These are phyloP conservation scores for Dorcoceras hygrometricum DNA, from an alignment of 257 asterid genomes.

Conservation along the genomic window DNA sequence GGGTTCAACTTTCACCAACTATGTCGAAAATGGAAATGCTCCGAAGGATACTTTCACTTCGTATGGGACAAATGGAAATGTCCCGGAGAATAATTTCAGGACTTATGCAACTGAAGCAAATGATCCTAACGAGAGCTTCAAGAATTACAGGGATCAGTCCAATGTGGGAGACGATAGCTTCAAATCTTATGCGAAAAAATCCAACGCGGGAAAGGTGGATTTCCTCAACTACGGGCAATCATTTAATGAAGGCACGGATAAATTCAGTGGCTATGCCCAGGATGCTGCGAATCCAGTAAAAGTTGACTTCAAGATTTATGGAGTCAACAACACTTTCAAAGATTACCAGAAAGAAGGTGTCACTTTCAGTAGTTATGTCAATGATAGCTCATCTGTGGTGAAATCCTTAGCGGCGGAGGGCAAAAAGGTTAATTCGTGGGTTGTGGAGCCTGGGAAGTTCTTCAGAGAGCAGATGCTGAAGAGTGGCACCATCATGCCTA, in stretches of 20 bases:
- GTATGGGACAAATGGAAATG: slow-evolving; percentile 51
- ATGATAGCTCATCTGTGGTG: slow-evolving; percentile 30
- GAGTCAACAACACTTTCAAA: slow-evolving; percentile 64
- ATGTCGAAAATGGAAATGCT: slow-evolving; percentile 55
- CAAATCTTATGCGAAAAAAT: slow-evolving; percentile 49
- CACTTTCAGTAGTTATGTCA: slow-evolving; percentile 47
- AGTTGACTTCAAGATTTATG: slow-evolving; percentile 52
- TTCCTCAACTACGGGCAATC: slow-evolving; percentile 68
- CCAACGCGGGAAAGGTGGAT: slow-evolving; percentile 42
- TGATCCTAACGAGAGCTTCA: slow-evolving; percentile 54
- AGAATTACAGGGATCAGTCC: slow-evolving; percentile 61
- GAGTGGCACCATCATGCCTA: slow-evolving; percentile 62
- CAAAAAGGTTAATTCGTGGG: slow-evolving; percentile 47
- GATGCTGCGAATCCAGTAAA: slow-evolving; percentile 25
- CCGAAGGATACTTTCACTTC: slow-evolving; percentile 56
- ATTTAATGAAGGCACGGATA: slow-evolving; percentile 75
- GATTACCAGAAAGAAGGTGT: slow-evolving; percentile 49
- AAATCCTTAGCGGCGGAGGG: slow-evolving; percentile 31
- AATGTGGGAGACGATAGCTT: slow-evolving; percentile 82
- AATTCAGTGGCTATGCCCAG: slow-evolving; percentile 57
- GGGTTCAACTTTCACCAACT: slow-evolving; percentile 60
- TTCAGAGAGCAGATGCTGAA: slow-evolving; percentile 71
- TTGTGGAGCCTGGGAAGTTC: slow-evolving; percentile 77
- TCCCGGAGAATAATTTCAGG: slow-evolving; percentile 56
- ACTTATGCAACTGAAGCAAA: slow-evolving; percentile 59